Evolutionary conservation across 2,329 filamentous ascomycete genomes (phyloP), one percentile per base, ranked within the genome.

Genomic region (Penicillium nordicum): DNA sequence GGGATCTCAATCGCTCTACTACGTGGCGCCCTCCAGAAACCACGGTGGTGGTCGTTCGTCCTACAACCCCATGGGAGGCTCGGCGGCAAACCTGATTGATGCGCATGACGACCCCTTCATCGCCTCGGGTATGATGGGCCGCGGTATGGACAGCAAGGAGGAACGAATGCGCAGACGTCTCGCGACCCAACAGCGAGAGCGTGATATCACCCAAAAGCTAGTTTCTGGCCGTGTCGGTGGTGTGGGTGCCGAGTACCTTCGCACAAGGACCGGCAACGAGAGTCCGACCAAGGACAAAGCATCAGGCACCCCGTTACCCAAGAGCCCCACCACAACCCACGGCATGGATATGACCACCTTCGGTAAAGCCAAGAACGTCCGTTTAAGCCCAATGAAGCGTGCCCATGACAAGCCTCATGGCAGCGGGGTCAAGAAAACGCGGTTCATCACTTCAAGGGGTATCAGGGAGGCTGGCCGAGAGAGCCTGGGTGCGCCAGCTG

Each of bases 391-490:
- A 5, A 67, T 72, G 62, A 77, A 76, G 57, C 70, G 74, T 27
- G 67, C 67, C 12, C 67, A 73, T 59, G 71, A 68, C 62, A 70
- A 60, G 42, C 67, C 66, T 16, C 68, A 69, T 50, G 67, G 66
- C 27, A 69, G 69, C 57, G 72, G 70, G 58, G 62, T 80, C 68
- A 67, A 90, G 75, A 90, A 90, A 79, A 92, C 88, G 50, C 80
- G 88, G n/a, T 92, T 92, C 68, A 82, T 92, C 40, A 90, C 89
- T 27, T 85, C 86, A 41, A 89, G 87, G 70, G 89, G 89, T 0
- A 92, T 92, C 59, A 83, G 85, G 53, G 88, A 90, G 72, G 88
- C 89, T 4, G 89, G 89, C 1, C 79, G 88, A 57, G 89, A 92
- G 67, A 91, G 88, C 67, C 69, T 92, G 2, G 85, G 86, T 10